phyloP scores from a whole-genome alignment of 1,284 basidiomycete species.

The Inonotus obliquus region DNA sequence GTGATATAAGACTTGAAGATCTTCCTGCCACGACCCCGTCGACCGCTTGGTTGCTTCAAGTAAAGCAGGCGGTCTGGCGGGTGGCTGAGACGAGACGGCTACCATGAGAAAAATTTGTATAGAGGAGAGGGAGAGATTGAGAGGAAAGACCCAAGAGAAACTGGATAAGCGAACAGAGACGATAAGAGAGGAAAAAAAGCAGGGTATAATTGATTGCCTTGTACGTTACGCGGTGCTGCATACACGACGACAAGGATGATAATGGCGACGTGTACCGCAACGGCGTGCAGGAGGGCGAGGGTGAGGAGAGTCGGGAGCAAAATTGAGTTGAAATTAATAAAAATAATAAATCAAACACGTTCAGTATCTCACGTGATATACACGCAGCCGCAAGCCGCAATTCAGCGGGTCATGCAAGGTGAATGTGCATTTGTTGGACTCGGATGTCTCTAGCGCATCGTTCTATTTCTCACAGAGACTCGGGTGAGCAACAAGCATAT shows the following conservation, averaged over 20 bases:
- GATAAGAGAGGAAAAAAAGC: neutral
- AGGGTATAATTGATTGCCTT: constrained; percentile 8
- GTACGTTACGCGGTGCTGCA: neutral
- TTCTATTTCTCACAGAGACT: too few species aligned
- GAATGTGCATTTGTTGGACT: too few species aligned
- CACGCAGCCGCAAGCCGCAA: too few species aligned
- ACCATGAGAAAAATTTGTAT: constrained; percentile 7
- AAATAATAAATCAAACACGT: too few species aligned
- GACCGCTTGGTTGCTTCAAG: constrained; percentile 61
- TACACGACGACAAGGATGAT: neutral
- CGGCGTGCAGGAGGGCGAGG: neutral
- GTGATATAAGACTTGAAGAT: constrained; percentile 72
- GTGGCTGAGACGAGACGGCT: constrained; percentile 17
- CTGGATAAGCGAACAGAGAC: neutral
- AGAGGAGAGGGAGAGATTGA: neutral
- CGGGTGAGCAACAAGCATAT: too few species aligned
- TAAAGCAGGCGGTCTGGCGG: constrained; percentile 46
- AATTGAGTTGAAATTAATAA: neutral
- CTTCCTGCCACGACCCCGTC: constrained; percentile 66
- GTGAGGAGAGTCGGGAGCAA: neutral
- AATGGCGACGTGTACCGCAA: neutral
- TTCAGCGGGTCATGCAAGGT: too few species aligned
- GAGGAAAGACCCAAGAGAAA: constrained; percentile 1
- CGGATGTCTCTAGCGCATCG: too few species aligned
- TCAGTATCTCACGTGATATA: too few species aligned